Evolutionary conservation across 2,329 filamentous ascomycete genomes (phyloP).

Genomic region (Penicillium sp.): DNA sequence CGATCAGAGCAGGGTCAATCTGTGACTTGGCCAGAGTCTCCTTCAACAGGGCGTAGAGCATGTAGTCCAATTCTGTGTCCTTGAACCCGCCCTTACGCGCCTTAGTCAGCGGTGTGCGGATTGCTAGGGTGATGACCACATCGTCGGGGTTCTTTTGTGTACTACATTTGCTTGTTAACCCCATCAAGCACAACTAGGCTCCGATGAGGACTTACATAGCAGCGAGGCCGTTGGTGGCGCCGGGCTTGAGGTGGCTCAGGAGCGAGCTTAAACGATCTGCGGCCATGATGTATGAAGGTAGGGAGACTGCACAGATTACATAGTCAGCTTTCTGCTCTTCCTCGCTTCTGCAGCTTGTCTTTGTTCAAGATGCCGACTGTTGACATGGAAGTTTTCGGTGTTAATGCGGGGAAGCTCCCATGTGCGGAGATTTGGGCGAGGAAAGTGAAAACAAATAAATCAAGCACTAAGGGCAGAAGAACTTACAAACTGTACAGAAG

Average conservation of each 20-base stretch:
- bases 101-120: slow-evolving; percentile 87
- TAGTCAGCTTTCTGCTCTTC: background rate
- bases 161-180: slow-evolving; percentile 50
- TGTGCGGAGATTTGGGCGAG: background rate
- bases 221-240: slow-evolving; percentile 68
- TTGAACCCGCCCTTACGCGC: slow-evolving; percentile 91
- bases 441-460: background rate
- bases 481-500: slow-evolving; percentile 17
- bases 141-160: slow-evolving; percentile 93
- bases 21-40: slow-evolving; percentile 70
- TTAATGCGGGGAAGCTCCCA: slow-evolving; percentile 25
- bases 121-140: slow-evolving; percentile 89
- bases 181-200: slow-evolving; percentile 3
- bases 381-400: slow-evolving; percentile 7
- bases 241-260: slow-evolving; percentile 74
- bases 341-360: background rate
- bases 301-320: background rate
- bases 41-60: slow-evolving; percentile 80
- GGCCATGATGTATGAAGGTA: slow-evolving; percentile 58
- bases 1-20: slow-evolving; percentile 75
- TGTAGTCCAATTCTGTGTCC: slow-evolving; percentile 84
- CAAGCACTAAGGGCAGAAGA: background rate
- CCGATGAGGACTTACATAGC: slow-evolving; percentile 66
- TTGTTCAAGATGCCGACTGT: background rate
- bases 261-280: slow-evolving; percentile 84